A percentile compares a stretch with the other conserved stretches of the same genome.
phyloP scores from a whole-genome alignment of 345 rosid genomes.

The Boechera retrofracta region DNA sequence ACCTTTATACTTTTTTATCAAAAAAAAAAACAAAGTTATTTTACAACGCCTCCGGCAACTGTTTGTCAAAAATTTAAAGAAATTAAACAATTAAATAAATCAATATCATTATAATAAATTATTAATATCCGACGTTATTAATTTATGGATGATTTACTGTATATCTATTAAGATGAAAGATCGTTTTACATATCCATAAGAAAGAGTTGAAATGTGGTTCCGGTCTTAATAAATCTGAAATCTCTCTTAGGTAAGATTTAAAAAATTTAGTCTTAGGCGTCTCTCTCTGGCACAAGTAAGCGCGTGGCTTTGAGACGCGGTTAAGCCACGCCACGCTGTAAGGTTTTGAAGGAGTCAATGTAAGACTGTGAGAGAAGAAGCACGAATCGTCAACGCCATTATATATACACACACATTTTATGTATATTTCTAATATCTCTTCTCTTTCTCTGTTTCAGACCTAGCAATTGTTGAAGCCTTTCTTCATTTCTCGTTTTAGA shows the following conservation, averaged over 20 bases:
- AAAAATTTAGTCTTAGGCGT: not conserved
- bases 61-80: not conserved
- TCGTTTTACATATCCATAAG: too few relatives aligned
- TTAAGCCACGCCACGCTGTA: constrained; percentile 24
- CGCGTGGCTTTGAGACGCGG: constrained; percentile 18
- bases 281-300: not conserved
- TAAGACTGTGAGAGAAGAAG: constrained; percentile 25
- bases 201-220: too few relatives aligned
- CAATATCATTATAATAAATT: too few relatives aligned
- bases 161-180: too few relatives aligned
- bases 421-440: not conserved
- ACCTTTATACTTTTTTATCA: too few relatives aligned
- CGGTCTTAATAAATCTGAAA: too few relatives aligned
- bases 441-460: constrained; percentile 12
- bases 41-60: not conserved
- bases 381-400: constrained; percentile 29
- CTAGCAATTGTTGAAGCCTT: constrained; percentile 31
- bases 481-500: constrained; percentile 5
- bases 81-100: too few relatives aligned
- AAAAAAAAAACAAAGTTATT: not conserved
- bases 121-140: too few relatives aligned
- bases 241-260: not conserved
- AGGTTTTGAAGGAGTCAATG: constrained; percentile 35
- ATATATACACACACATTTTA: not conserved
- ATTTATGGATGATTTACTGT: too few relatives aligned